These are phyloP conservation scores for Pachyrhizus erosus DNA, from an alignment of 306 rosid genomes.

Conservation along the genomic window DNA sequence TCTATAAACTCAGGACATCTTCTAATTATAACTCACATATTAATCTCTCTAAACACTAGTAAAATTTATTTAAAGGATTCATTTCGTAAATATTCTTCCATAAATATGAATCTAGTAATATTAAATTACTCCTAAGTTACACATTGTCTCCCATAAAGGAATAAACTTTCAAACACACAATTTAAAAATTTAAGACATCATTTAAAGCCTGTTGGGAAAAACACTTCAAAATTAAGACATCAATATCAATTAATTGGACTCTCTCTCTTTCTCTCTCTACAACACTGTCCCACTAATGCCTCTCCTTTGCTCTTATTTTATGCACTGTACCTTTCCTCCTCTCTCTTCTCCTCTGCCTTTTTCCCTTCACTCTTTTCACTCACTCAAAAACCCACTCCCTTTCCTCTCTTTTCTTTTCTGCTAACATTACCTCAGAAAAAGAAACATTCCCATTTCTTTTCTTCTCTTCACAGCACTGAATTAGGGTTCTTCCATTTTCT, in stretches of 20 bases:
- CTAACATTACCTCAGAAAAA: constrained; percentile 11
- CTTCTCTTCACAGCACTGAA: constrained; percentile 33
- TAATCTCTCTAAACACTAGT: no score
- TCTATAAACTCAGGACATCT: no score
- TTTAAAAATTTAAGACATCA: neutral
- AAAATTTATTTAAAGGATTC: no score
- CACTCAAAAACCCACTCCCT: constrained; percentile 44
- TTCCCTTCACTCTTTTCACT: constrained; percentile 32
- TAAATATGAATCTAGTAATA: no score
- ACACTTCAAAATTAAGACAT: neutral
- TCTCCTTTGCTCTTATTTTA: constrained; percentile 27
- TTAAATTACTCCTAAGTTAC: no score
- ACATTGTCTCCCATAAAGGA: neutral
- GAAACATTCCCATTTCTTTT: neutral
- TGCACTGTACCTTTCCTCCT: constrained; percentile 36
- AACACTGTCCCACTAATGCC: constrained; percentile 32
- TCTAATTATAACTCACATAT: no score
- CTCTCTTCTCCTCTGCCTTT: constrained; percentile 32
- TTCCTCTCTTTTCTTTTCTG: constrained; percentile 34
- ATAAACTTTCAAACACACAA: neutral
- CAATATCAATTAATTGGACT: neutral
- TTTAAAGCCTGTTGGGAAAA: neutral
- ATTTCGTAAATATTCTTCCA: no score
- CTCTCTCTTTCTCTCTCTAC: constrained; percentile 9
- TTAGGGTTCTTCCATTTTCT: constrained; percentile 56